A percentile compares a stretch with the other conserved stretches of the same genome.
Conservation (phyloP, 768 basidiomycete genomes). For the Calocera viscosa region DNA sequence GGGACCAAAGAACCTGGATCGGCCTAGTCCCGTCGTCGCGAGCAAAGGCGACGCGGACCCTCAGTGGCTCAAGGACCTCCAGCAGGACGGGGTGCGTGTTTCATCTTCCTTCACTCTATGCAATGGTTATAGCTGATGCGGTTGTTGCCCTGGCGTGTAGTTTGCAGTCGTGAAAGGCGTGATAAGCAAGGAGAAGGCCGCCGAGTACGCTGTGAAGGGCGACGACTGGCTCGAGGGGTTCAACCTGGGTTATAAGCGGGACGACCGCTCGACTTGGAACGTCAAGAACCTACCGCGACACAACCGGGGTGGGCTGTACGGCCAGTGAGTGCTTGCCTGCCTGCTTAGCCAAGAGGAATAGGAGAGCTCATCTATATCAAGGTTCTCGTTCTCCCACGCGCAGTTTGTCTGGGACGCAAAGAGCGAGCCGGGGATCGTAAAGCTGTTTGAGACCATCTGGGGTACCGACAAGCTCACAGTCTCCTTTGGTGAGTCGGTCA, state of each 20-base stretch:
- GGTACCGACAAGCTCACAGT: slow-evolving; percentile 17
- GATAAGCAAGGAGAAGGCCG: slow-evolving; percentile 19
- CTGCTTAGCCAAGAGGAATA: no score
- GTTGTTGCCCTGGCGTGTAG: no score
- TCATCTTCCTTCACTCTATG: no score
- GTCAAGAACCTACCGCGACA: slow-evolving; percentile 23
- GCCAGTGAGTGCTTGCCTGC: no score
- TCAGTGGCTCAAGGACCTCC: slow-evolving; percentile 6
- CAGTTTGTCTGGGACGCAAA: slow-evolving; percentile 20
- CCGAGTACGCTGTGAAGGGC: slow-evolving; percentile 20
- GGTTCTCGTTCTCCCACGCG: slow-evolving; percentile 17
- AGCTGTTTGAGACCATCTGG: slow-evolving; percentile 19
- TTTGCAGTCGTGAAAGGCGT: slow-evolving; percentile 21
- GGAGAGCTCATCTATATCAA: no score
- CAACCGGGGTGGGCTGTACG: slow-evolving; percentile 9
- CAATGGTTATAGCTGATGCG: no score
- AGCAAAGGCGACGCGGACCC: background rate
- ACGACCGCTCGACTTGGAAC: slow-evolving; percentile 26
- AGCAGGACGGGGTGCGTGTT: background rate
- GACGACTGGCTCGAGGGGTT: slow-evolving; percentile 27
- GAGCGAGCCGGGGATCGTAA: slow-evolving; percentile 18
- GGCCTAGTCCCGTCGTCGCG: background rate
- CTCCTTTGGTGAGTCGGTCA: slow-evolving; percentile 11
- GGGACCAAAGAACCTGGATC: no score
- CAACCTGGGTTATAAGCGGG: slow-evolving; percentile 26